A percentile compares a stretch with the other conserved stretches of the same genome.
Evolutionary conservation across 1,284 basidiomycete species (phyloP).

Genomic region (Leccinum olivaceoglutinosum): DNA sequence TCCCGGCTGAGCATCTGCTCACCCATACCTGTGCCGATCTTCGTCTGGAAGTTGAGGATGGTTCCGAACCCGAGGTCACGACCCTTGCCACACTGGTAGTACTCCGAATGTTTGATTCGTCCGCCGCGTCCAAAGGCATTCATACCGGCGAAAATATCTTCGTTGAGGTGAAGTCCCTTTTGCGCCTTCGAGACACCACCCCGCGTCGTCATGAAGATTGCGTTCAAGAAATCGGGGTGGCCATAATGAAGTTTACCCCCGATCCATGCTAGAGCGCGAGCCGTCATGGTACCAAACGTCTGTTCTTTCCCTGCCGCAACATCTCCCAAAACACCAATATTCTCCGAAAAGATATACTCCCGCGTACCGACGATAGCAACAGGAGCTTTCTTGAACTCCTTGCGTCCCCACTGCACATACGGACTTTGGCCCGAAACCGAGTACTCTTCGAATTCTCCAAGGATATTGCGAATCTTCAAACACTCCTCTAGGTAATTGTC

Average conservation of each 20-base stretch:
- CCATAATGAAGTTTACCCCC: conserved; percentile 99
- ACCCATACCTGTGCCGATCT: conserved; percentile 99
- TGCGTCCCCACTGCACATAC: conserved; percentile 90
- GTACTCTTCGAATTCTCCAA: conserved; percentile 98
- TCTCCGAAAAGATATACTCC: conserved; percentile 99
- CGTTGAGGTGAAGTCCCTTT: conserved; percentile 97
- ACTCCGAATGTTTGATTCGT: conserved; percentile 99
- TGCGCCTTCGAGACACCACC: conserved; percentile 99
- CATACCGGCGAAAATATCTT: conserved; percentile 99
- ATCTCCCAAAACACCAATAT: conserved; percentile 98
- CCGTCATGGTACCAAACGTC: conserved; percentile 98
- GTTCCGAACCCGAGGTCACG: conserved; percentile 99
- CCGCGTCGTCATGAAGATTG: conserved; percentile 96
- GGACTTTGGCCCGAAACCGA: conserved; percentile 88
- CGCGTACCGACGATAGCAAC: conserved; percentile 98
- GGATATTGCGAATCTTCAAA: conserved; percentile 95
- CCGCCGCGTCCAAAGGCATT: conserved; percentile 97
- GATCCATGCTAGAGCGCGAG: conserved; percentile 93
- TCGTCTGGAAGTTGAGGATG: conserved; percentile 99
- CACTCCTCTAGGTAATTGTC: conserved; percentile 99
- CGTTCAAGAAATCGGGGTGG: conserved; percentile 98
- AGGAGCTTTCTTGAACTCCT: conserved; percentile 86
- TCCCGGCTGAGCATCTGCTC: conserved; percentile 99
- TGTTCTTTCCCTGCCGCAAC: conserved; percentile 99
- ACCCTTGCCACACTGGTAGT: conserved; percentile 98